Percentiles rank a stretch among this genome's conserved stretches.
Conservation (phyloP, 2,329 filamentous ascomycete genomes). For the Colletotrichum kahawae region DNA sequence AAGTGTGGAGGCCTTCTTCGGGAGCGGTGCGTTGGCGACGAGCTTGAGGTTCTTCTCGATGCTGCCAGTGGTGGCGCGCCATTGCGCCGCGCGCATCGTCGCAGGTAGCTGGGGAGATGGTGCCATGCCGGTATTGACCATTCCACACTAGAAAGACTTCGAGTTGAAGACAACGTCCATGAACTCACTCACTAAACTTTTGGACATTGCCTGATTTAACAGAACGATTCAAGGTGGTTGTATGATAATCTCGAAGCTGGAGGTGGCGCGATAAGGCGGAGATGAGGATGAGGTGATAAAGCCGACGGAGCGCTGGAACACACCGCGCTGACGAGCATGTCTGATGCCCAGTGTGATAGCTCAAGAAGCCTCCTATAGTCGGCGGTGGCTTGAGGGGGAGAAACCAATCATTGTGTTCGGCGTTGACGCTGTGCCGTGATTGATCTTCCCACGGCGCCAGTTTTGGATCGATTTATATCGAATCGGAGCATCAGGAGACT, state of each 20-base stretch:
- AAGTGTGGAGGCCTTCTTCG: slow-evolving; percentile 19
- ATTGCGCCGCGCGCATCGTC: background rate
- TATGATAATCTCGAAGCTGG: background rate
- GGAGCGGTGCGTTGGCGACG: slow-evolving; percentile 20
- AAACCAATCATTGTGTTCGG: background rate
- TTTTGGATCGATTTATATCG: background rate
- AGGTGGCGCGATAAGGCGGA: background rate
- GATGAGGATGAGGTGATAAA: background rate
- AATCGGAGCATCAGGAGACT: background rate
- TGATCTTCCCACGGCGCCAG: background rate
- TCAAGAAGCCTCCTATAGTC: background rate
- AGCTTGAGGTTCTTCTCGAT: slow-evolving; percentile 38
- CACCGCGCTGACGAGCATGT: background rate
- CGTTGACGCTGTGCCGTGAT: background rate
- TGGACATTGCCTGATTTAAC: too few relatives aligned
- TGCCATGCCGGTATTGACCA: background rate
- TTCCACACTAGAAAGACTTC: background rate
- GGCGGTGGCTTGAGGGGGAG: background rate
- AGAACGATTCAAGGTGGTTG: background rate
- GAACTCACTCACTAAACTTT: background rate
- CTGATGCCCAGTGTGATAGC: background rate
- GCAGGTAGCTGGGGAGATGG: background rate
- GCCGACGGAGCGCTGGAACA: background rate
- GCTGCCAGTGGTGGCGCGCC: slow-evolving; percentile 22
- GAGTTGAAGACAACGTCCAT: background rate